A percentile compares a stretch with the other conserved stretches of the same genome.
Conservation (phyloP, 805 yeast species). For the Candida boleticola region DNA sequence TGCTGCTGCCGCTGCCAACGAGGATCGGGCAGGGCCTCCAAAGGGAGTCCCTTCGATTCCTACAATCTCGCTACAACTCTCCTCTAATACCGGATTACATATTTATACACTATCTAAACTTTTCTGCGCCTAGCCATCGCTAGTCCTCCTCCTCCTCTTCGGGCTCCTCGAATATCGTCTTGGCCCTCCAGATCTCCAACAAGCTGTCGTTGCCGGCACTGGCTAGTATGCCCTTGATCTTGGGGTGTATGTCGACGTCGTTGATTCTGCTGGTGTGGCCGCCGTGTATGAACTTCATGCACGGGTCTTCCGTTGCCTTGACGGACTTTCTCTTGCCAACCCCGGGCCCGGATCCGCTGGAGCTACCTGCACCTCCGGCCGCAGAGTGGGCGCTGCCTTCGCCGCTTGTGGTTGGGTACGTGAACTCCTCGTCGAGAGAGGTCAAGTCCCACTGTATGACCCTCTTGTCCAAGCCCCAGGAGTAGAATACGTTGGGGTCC, state of each 20-base stretch:
- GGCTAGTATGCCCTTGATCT: slow-evolving; percentile 53
- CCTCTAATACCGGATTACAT: no score
- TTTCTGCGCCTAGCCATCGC: no score
- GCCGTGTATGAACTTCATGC: slow-evolving; percentile 76
- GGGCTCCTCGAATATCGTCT: slow-evolving; percentile 42
- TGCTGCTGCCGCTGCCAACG: no score
- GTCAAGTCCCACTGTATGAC: slow-evolving; percentile 74
- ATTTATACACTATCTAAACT: no score
- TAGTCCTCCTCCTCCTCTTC: slow-evolving; percentile 30
- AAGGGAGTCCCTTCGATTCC: no score
- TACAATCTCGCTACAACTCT: no score
- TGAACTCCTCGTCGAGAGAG: slow-evolving; percentile 53
- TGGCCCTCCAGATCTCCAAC: slow-evolving; percentile 74
- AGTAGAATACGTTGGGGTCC: slow-evolving; percentile 52
- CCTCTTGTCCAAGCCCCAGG: slow-evolving; percentile 64
- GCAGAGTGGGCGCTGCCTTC: slow-evolving; percentile 8
- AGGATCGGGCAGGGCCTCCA: no score
- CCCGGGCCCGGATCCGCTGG: background rate
- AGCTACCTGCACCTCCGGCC: background rate
- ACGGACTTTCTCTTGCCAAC: slow-evolving; percentile 53
- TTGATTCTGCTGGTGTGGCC: slow-evolving; percentile 75
- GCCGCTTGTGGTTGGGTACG: slow-evolving; percentile 22
- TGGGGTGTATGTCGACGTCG: slow-evolving; percentile 68
- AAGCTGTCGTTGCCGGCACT: slow-evolving; percentile 75
- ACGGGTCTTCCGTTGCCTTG: slow-evolving; percentile 62